These are phyloP conservation scores for Blastobotrys petasosporus DNA, from an alignment of 1,139 yeast genomes.

Conservation along the genomic window DNA sequence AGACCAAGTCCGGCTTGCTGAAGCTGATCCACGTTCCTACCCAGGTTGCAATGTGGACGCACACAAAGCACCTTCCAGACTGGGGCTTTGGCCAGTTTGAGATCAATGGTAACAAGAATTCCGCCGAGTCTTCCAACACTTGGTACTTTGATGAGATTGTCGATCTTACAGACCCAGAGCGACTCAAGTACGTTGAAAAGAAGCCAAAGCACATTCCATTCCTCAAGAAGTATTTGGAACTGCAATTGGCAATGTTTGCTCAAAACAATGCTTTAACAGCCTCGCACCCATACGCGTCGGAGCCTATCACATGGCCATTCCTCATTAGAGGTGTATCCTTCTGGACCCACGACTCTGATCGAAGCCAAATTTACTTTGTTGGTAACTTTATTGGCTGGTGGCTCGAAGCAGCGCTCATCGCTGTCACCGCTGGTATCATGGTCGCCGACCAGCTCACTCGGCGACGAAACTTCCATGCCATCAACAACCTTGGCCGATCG, in stretches of 20 bases:
- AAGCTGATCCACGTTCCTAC: conserved; percentile 78
- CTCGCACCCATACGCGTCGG: conserved; percentile 94
- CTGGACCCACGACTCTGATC: conserved; percentile 69
- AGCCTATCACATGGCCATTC: conserved; percentile 93
- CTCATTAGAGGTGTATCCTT: conserved; percentile 88
- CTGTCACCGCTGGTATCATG: conserved; percentile 56
- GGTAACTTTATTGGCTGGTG: conserved; percentile 95
- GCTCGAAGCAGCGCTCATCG: conserved; percentile 66
- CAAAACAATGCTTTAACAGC: conserved; percentile 83
- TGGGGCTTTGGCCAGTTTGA: conserved; percentile 94
- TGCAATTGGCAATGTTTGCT: conserved; percentile 82
- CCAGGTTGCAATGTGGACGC: conserved; percentile 93
- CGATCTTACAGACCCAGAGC: conserved; percentile 51
- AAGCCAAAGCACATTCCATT: conserved; percentile 60
- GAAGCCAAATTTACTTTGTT: conserved; percentile 73
- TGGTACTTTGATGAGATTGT: conserved; percentile 79
- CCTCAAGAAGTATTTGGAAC: conserved; percentile 80
- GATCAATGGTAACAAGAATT: conserved; percentile 87
- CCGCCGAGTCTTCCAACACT: conserved; percentile 56
- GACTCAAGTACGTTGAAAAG: conserved; percentile 50
- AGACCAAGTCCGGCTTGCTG: conserved; percentile 64
- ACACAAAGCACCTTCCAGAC: conserved; percentile 79
- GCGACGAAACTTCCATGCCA: conserved; percentile 59
- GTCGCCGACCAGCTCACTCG: conserved; percentile 72
- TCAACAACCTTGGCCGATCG: conserved; percentile 59